phyloP scores from a whole-genome alignment of 768 basidiomycete genomes.

The Gymnopilus dilepis region DNA sequence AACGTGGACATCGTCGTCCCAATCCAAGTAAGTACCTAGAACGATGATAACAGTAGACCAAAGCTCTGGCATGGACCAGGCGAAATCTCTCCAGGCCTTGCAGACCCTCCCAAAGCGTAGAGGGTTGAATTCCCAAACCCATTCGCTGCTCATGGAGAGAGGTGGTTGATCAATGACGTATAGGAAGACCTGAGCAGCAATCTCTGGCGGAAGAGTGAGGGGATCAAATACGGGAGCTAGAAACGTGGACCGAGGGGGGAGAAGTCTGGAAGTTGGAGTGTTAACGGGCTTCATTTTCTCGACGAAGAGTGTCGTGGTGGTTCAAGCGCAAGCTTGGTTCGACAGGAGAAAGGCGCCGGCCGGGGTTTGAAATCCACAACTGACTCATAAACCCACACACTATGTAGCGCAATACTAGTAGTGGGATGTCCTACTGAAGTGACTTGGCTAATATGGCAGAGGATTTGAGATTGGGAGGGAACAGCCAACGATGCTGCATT shows the following conservation, averaged over 20 bases:
- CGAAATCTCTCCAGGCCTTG: slow-evolving; percentile 9
- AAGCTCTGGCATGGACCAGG: slow-evolving; percentile 11
- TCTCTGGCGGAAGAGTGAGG: not conserved
- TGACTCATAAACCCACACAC: too few species aligned
- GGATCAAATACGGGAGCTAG: not conserved
- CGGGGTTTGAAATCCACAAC: not conserved
- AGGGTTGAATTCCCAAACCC: slow-evolving; percentile 2
- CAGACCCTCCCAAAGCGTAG: slow-evolving; percentile 9
- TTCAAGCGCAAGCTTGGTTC: too few species aligned
- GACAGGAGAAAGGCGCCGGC: too few species aligned
- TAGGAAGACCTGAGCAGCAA: not conserved
- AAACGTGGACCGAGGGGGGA: too few species aligned
- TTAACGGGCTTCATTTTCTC: not conserved
- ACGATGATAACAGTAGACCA: slow-evolving; percentile 10
- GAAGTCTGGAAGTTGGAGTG: too few species aligned
- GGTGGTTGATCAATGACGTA: not conserved
- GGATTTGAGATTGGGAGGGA: too few species aligned
- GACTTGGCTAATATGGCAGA: too few species aligned
- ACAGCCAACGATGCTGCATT: too few species aligned
- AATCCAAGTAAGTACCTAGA: not conserved
- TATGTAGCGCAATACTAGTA: too few species aligned
- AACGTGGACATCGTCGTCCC: not conserved
- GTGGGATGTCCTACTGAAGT: too few species aligned
- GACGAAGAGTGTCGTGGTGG: too few species aligned
- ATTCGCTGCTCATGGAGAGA: not conserved